Percentiles rank a stretch among this genome's conserved stretches.
Conservation (phyloP, 306 rosid species). For the Vigna radiata region DNA sequence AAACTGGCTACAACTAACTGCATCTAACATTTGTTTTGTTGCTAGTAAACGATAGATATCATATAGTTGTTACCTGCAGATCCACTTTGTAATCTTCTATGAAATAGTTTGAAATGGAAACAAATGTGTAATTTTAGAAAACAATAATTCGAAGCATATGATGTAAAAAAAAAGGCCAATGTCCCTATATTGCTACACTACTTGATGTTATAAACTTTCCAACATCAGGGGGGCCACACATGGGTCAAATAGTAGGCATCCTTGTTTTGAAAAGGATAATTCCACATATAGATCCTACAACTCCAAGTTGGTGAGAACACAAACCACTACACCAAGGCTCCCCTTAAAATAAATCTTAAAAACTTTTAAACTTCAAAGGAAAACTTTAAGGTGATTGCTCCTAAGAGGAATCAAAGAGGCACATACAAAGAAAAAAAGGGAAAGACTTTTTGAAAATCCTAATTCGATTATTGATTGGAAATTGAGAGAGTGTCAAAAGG, state of each 20-base stretch:
- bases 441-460: slow-evolving; percentile 43
- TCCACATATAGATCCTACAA: background rate
- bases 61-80: background rate
- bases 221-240: background rate
- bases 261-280: background rate
- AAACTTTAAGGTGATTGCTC: background rate
- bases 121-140: background rate
- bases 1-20: background rate
- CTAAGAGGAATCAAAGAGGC: too few relatives aligned
- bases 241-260: background rate
- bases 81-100: background rate
- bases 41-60: background rate
- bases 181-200: background rate
- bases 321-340: background rate
- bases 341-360: background rate
- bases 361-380: background rate
- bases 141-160: background rate
- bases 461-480: slow-evolving; percentile 23
- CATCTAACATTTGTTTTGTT: background rate
- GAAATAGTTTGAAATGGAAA: background rate
- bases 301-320: background rate
- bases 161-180: background rate
- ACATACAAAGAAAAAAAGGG: too few relatives aligned
- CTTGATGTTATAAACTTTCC: background rate
- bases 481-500: slow-evolving; percentile 9